A percentile compares a stretch with the other conserved stretches of the same genome.
phyloP scores from a whole-genome alignment of 345 rosid species.

The Dipteronia sinensis region DNA sequence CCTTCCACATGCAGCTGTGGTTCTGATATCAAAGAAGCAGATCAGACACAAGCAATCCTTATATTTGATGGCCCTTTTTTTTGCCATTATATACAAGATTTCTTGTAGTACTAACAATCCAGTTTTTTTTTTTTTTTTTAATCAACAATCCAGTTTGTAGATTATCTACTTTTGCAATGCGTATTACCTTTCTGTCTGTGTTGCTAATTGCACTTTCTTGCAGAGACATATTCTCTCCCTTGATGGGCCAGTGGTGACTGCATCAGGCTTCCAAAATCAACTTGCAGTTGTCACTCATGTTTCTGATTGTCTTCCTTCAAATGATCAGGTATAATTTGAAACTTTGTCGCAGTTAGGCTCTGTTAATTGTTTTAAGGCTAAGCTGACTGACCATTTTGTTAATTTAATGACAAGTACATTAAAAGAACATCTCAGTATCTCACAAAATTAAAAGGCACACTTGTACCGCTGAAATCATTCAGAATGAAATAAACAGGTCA shows the following conservation, averaged over 20 bases:
- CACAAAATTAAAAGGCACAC: not conserved
- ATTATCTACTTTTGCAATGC: not conserved
- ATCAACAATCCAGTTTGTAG: not conserved
- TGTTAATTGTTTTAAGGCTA: slow-evolving; percentile 9
- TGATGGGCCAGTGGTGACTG: slow-evolving; percentile 83
- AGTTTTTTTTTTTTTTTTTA: too few species aligned
- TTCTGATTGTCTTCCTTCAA: slow-evolving; percentile 78
- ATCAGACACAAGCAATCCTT: not conserved
- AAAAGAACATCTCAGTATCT: not conserved
- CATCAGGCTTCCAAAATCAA: slow-evolving; percentile 78
- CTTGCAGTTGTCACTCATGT: slow-evolving; percentile 84
- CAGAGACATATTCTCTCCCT: slow-evolving; percentile 86
- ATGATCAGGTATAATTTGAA: slow-evolving; percentile 64
- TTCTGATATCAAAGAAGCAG: not conserved
- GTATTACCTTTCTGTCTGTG: not conserved
- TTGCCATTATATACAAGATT: not conserved
- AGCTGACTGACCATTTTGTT: not conserved
- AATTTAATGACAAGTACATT: not conserved
- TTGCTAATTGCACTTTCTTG: slow-evolving; percentile 24
- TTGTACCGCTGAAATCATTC: not conserved
- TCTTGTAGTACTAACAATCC: not conserved
- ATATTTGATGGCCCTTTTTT: not conserved
- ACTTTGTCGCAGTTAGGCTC: slow-evolving; percentile 5
- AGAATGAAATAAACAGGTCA: not conserved
- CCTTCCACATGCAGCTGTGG: not conserved